A percentile compares a stretch with the other conserved stretches of the same genome.
phyloP scores from a whole-genome alignment of 2,329 filamentous ascomycete genomes.

The Taxawa tesnikishii region DNA sequence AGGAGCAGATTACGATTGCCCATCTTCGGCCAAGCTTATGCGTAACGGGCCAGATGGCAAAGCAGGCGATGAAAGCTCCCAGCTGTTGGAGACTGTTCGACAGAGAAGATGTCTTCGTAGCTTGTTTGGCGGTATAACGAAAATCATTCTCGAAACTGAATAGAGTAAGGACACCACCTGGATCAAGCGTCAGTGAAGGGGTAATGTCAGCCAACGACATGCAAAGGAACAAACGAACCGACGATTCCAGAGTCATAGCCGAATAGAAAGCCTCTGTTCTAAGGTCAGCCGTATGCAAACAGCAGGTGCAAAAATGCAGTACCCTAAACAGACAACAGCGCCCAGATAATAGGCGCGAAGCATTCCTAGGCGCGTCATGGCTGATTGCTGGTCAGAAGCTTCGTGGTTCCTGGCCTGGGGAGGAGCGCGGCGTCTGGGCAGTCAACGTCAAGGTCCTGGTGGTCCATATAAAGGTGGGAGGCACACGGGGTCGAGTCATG shows the following conservation, averaged over 20 bases:
- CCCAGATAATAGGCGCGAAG: slow-evolving; percentile 41
- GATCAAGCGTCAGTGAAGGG: too few relatives aligned
- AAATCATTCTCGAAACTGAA: slow-evolving; percentile 31
- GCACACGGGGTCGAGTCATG: too few relatives aligned
- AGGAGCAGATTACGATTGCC: slow-evolving; percentile 32
- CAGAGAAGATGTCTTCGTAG: slow-evolving; percentile 31
- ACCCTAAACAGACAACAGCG: slow-evolving; percentile 38
- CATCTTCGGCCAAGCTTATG: slow-evolving; percentile 32
- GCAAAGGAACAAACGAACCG: slow-evolving; percentile 23
- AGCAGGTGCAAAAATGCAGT: too few relatives aligned
- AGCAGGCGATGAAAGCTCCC: slow-evolving; percentile 40
- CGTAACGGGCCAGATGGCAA: slow-evolving; percentile 36
- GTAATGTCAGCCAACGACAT: slow-evolving; percentile 1
- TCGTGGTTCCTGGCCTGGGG: too few relatives aligned
- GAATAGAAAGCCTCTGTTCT: slow-evolving; percentile 36
- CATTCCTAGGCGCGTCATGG: slow-evolving; percentile 19
- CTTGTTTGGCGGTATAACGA: slow-evolving; percentile 24
- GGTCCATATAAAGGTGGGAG: neutral
- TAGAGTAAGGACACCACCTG: slow-evolving; percentile 34
- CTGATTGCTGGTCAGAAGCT: too few relatives aligned
- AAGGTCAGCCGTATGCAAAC: too few relatives aligned
- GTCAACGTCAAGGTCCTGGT: neutral
- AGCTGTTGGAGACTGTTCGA: slow-evolving; percentile 40
- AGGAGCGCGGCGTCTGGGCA: neutral
- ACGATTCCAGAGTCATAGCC: slow-evolving; percentile 34